A percentile compares a stretch with the other conserved stretches of the same genome.
phyloP scores from a whole-genome alignment of 306 rosid genomes.

The Malus sieversii region DNA sequence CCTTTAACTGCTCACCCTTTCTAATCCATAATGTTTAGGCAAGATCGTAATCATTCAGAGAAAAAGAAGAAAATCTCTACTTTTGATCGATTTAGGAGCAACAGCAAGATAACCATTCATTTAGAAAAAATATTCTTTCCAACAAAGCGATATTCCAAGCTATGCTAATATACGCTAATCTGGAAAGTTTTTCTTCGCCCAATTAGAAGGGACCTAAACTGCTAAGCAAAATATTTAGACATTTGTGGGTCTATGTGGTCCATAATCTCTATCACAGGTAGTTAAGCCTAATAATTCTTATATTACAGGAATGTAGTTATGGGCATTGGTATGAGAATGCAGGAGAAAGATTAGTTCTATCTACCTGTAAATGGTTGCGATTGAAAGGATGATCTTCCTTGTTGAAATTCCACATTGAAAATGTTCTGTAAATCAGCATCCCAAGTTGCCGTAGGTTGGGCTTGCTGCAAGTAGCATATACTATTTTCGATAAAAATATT shows the following conservation, averaged over 20 bases:
- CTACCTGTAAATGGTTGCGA: constrained; percentile 67
- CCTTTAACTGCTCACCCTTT: constrained; percentile 2
- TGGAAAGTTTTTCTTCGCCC: constrained; percentile 2
- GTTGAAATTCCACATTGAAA: constrained; percentile 40
- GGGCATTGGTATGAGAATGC: constrained; percentile 14
- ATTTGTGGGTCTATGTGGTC: constrained; percentile 16
- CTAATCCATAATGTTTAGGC: background rate
- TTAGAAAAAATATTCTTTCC: too few species aligned
- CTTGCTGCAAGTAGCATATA: constrained; percentile 37
- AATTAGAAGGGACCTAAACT: constrained; percentile 17
- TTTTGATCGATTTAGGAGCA: constrained; percentile 1
- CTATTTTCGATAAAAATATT: background rate
- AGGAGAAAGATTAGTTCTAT: constrained; percentile 14
- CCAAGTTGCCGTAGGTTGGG: constrained; percentile 47
- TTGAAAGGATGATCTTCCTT: constrained; percentile 41
- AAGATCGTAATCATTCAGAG: constrained; percentile 13
- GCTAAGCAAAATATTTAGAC: constrained; percentile 18
- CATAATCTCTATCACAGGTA: constrained; percentile 10
- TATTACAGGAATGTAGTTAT: constrained; percentile 14
- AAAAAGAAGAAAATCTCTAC: background rate
- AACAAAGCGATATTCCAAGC: too few species aligned
- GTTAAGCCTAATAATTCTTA: constrained; percentile 14
- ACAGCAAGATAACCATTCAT: constrained; percentile 10
- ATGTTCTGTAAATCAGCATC: constrained; percentile 57
- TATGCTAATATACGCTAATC: too few species aligned